phyloP scores from a whole-genome alignment of 2,329 filamentous ascomycete species.

The Colletotrichum cuscutae region DNA sequence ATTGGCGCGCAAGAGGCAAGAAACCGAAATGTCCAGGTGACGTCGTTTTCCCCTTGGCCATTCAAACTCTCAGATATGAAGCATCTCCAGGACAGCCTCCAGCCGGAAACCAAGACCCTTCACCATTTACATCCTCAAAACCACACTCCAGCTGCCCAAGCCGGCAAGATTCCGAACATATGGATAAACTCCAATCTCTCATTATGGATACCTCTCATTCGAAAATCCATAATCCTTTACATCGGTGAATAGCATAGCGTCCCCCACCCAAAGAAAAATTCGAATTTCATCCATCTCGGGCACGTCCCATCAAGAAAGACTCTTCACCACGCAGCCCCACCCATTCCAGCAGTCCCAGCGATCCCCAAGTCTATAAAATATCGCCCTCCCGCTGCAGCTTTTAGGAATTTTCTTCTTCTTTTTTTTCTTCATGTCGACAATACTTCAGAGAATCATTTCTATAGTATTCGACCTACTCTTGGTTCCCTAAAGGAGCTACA shows the following conservation, averaged over 20 bases:
- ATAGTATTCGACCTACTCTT: slow-evolving; percentile 95
- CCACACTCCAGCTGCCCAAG: not conserved
- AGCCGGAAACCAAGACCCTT: not conserved
- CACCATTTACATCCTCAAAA: not conserved
- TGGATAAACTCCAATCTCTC: not conserved
- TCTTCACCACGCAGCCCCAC: not conserved
- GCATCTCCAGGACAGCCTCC: too few species aligned
- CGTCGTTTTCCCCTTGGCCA: too few species aligned
- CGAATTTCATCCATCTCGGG: not conserved
- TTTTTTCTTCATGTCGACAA: slow-evolving; percentile 70
- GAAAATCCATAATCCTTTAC: not conserved
- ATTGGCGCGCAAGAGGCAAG: too few species aligned
- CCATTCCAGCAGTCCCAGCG: not conserved
- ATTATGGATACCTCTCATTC: not conserved
- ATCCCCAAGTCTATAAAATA: slow-evolving; percentile 52
- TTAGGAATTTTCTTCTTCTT: slow-evolving; percentile 54
- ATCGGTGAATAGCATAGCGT: not conserved
- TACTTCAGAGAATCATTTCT: slow-evolving; percentile 93
- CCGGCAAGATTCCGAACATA: not conserved
- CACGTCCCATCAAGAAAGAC: not conserved
- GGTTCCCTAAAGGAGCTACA: slow-evolving; percentile 93
- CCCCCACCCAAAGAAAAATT: not conserved
- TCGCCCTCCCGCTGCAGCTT: slow-evolving; percentile 39
- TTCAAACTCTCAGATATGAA: too few species aligned
- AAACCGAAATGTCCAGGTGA: too few species aligned